These are phyloP conservation scores for Ambrosia hybrid DNA, from an alignment of 140 eudicot genomes.

Conservation along the genomic window DNA sequence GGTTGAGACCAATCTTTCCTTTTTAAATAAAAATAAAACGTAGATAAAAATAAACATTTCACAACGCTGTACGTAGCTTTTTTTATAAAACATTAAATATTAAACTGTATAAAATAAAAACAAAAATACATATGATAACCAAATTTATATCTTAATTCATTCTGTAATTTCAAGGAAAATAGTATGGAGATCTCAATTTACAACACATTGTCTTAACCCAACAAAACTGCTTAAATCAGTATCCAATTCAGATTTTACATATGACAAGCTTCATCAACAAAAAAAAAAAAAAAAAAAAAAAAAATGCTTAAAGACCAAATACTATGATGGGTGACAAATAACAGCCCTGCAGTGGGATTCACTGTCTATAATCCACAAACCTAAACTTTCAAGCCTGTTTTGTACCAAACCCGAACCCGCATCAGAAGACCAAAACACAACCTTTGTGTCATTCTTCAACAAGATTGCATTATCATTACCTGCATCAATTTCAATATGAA, in stretches of 20 bases:
- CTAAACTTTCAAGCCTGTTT: slow-evolving; percentile 44
- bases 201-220: background rate
- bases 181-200: background rate
- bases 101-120: no score
- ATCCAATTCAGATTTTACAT: slow-evolving; percentile 19
- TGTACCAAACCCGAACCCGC: slow-evolving; percentile 37
- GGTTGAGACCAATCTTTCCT: no score
- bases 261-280: slow-evolving; percentile 11
- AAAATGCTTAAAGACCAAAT: slow-evolving; percentile 6
- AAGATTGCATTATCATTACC: slow-evolving; percentile 24
- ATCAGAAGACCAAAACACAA: slow-evolving; percentile 59
- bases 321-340: slow-evolving; percentile 64
- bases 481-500: slow-evolving; percentile 28
- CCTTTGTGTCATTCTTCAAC: slow-evolving; percentile 33
- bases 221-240: slow-evolving; percentile 21
- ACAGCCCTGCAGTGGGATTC: slow-evolving; percentile 69
- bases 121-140: no score
- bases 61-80: no score
- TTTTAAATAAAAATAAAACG: no score
- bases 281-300: background rate
- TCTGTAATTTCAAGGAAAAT: no score
- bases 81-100: no score
- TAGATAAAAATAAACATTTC: no score
- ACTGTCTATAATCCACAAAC: slow-evolving; percentile 67
- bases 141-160: no score